Conservation (phyloP, 2,329 filamentous ascomycete genomes). For the Apiospora koreana region DNA sequence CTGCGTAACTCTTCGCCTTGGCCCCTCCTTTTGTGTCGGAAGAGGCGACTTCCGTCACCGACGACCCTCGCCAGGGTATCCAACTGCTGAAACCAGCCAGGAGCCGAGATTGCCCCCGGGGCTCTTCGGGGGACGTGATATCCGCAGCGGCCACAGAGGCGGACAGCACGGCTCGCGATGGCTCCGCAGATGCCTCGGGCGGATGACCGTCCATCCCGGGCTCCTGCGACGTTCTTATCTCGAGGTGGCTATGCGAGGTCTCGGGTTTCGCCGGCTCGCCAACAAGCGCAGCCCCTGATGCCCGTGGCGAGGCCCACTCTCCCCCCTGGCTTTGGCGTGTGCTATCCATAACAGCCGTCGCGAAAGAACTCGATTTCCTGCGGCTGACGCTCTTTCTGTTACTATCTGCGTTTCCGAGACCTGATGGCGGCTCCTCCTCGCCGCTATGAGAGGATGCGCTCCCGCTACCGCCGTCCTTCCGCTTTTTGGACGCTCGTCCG, state of each 20-base stretch:
- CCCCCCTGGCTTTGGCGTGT: slow-evolving; percentile 30
- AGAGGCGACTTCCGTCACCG: slow-evolving; percentile 17
- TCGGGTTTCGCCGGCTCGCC: slow-evolving; percentile 59
- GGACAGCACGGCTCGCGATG: slow-evolving; percentile 24
- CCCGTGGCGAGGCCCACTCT: slow-evolving; percentile 32
- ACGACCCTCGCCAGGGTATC: slow-evolving; percentile 45
- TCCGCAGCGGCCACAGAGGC: slow-evolving; percentile 29
- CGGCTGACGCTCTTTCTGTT: slow-evolving; percentile 25
- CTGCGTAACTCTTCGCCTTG: slow-evolving; percentile 48
- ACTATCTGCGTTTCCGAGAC: slow-evolving; percentile 22
- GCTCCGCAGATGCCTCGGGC: slow-evolving; percentile 28
- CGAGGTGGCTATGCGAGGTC: slow-evolving; percentile 53
- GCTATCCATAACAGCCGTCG: slow-evolving; percentile 47
- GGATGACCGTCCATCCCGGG: slow-evolving; percentile 19
- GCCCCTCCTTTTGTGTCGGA: slow-evolving; percentile 23
- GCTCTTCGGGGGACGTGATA: slow-evolving; percentile 28
- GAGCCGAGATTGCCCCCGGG: slow-evolving; percentile 22
- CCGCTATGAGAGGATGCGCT: slow-evolving; percentile 32
- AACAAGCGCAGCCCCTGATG: slow-evolving; percentile 45
- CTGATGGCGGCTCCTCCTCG: slow-evolving; percentile 24
- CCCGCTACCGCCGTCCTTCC: slow-evolving; percentile 22
- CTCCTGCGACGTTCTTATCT: slow-evolving; percentile 41
- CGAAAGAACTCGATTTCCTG: slow-evolving; percentile 45
- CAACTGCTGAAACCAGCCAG: slow-evolving; percentile 45
- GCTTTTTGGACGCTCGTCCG: slow-evolving; percentile 45